Percentiles rank a stretch among this genome's conserved stretches.
Evolutionary conservation across 1,284 basidiomycete genomes (phyloP).

Genomic region (Waitea zeae): DNA sequence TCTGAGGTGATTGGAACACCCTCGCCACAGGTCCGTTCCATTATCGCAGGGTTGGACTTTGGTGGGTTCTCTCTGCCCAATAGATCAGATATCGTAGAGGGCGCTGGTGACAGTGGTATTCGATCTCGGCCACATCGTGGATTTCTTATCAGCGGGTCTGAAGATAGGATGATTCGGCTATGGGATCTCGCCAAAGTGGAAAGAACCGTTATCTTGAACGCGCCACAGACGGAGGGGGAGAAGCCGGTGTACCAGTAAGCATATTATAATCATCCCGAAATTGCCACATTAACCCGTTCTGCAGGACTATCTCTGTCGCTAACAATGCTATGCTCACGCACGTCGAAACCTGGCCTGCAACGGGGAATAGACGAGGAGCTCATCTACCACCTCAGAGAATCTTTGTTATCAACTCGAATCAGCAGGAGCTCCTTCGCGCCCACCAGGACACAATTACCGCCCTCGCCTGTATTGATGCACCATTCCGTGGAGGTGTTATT

Average conservation of each 20-base stretch:
- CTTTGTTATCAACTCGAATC: slow-evolving; percentile 61
- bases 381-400: slow-evolving; percentile 57
- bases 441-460: slow-evolving; percentile 79
- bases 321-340: no score
- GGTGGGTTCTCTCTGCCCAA: no score
- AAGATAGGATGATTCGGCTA: slow-evolving; percentile 64
- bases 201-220: slow-evolving; percentile 55
- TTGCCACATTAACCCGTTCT: no score
- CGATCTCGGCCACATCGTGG: slow-evolving; percentile 29
- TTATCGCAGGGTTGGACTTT: slow-evolving; percentile 56
- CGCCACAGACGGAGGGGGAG: slow-evolving; percentile 50
- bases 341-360: slow-evolving; percentile 48
- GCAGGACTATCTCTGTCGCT: no score
- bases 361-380: slow-evolving; percentile 20
- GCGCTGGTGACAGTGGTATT: slow-evolving; percentile 1
- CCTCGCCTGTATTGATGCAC: slow-evolving; percentile 67
- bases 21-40: slow-evolving; percentile 45
- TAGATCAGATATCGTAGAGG: background rate
- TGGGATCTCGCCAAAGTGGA: slow-evolving; percentile 71
- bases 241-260: slow-evolving; percentile 49
- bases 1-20: no score
- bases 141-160: slow-evolving; percentile 68
- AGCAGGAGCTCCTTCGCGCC: slow-evolving; percentile 57
- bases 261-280: no score
- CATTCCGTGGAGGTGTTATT: slow-evolving; percentile 74